Base-by-base conservation (phyloP, 768 basidiomycete genomes). In the Trametes cinnabarina region DNA sequence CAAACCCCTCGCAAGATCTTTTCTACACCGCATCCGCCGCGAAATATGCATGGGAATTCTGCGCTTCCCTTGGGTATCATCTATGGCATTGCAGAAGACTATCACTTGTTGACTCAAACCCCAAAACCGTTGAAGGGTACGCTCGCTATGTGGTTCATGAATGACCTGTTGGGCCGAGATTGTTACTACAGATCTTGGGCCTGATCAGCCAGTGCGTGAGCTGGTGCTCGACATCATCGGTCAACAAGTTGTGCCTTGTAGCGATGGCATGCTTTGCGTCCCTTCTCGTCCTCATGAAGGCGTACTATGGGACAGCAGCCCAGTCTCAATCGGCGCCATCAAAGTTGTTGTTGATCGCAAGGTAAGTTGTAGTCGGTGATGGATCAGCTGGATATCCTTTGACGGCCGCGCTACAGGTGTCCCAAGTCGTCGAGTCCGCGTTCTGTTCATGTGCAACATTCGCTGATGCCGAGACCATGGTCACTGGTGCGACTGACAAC, bases 1-100 rank as follows among this genome's bases (percentile, higher is more conserved):
- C 94, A 96, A 73, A 96, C 94, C 0, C 94, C 94, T 10, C 80
- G 86, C 25, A 94, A 92, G 67, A 79, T 97, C 8, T 98, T 97
- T 71, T 78, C 72, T 8, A 65, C 74, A 0, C 81, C 90, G 2
- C 95, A 97, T 77, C 92, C 93, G 0, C 73, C 78, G 25, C 81
- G 93, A 28, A 83, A 85, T 60, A 79, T 86, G 68, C 81, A 88
- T 47, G 92, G 92, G 0, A 70, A 83, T n/a, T 77, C 81, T 2
- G 86, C 83, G 22, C 78, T 97, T 15, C 91, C 94, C 0, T 71
- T 87, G 4, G 87, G 87, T 2, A 77, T 77, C 2, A 71, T 85
- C 8, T 85, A 88, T 62, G 94, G 94, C 2, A 78, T 96, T 28
- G 88, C 88, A 55, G 94, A 97, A 70, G 91, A 96, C 68, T 83